phyloP scores from a whole-genome alignment of 768 basidiomycete species.

The Scleroderma citrinum region DNA sequence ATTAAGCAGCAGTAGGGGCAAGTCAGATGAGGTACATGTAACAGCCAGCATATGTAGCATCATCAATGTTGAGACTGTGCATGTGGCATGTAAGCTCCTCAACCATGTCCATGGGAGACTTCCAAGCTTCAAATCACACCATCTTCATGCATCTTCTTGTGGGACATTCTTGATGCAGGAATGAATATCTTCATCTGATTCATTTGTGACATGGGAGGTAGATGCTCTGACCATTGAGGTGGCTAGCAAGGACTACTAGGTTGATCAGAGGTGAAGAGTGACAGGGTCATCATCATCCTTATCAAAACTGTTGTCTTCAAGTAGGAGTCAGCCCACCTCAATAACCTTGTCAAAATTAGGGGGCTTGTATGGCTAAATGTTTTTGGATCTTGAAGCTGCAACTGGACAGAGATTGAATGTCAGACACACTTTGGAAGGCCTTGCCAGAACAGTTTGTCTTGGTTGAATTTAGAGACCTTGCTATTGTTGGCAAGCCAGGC shows the following conservation, averaged over 20 bases:
- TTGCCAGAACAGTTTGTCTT: background rate
- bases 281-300: background rate
- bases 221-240: background rate
- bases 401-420: background rate
- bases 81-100: background rate
- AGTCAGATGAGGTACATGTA: background rate
- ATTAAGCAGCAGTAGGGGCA: background rate
- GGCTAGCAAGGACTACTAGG: background rate
- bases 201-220: background rate
- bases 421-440: background rate
- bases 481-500: background rate
- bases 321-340: background rate
- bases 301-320: slow-evolving; percentile 3
- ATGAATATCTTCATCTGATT: background rate
- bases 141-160: background rate
- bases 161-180: background rate
- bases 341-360: slow-evolving; percentile 1
- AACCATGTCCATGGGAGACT: background rate
- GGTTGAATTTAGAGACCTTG: background rate
- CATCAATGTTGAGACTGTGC: background rate
- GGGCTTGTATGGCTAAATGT: background rate
- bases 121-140: background rate
- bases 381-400: background rate
- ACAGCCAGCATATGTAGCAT: background rate
- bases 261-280: background rate